Base-by-base conservation (phyloP, 139 green algal genomes). In the Asterochloris sp. region DNA sequence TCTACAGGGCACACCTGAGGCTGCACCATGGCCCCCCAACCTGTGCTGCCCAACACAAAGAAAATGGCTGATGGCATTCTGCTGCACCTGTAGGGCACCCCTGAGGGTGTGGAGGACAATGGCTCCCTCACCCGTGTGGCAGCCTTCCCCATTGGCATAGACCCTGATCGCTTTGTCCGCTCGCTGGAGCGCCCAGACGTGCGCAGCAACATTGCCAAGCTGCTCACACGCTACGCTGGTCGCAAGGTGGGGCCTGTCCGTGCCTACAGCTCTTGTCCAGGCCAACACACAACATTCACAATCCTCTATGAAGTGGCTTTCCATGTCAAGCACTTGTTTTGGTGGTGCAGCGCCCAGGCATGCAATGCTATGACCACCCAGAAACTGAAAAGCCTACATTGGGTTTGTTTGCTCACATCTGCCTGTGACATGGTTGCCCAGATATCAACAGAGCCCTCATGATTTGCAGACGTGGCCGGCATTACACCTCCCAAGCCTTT, bases 131-230 rank as follows among this genome's bases (percentile, higher is more conserved):
- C 92, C 0, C 87, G 94, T 63, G 93, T 98, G 62, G 92, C 92
- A 10, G 94, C 94, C 16, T 98, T 98, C 78, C 96, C 96, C 80
- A 99, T 99, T 75, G 96, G 97, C 82, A 99, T 99, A 79, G 96
- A 99, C 86, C 97, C 97, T 11, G 94, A 98, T 80, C 91, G 94
- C 68, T 99, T 99, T 87, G 94, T 89, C 13, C 76, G 87, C 0
- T 94, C 97, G 2, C 84, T 99, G 77, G 91, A 97, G 82, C 92
- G 88, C 27, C 82, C 94, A 21, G 92, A 95, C 68, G 96, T 99
- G 74, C 89, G 94, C 78, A 85, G 81, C 38, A 90, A 98, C 84
- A 95, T 99, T 54, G 91, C 91, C 11, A 94, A 98, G 92, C 94
- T 99, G 87, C 87, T 94, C 64, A 93, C 95, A 84, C 81, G 91